Evolutionary conservation across 2,329 filamentous ascomycete species (phyloP).

Genomic region (Alternaria dauci): DNA sequence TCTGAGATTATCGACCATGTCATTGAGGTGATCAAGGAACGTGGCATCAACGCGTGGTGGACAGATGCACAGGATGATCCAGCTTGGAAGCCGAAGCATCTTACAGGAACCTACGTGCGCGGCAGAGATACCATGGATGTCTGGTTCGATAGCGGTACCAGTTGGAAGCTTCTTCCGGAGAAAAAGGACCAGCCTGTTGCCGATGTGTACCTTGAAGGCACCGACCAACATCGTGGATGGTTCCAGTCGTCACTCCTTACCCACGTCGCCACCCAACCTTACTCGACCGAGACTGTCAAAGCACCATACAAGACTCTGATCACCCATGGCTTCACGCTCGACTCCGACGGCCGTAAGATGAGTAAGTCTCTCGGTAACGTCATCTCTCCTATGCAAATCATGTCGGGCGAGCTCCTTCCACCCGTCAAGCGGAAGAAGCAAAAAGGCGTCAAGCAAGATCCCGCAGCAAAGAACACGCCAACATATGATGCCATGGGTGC

Average conservation of each 20-base stretch:
- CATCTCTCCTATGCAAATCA: slow-evolving; percentile 81
- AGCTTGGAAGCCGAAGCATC: slow-evolving; percentile 75
- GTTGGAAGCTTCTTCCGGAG: slow-evolving; percentile 70
- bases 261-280: slow-evolving; percentile 70
- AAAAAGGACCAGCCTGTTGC: slow-evolving; percentile 60
- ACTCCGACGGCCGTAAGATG: slow-evolving; percentile 94
- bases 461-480: slow-evolving; percentile 43
- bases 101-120: slow-evolving; percentile 71
- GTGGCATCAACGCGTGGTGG: slow-evolving; percentile 95
- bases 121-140: slow-evolving; percentile 98
- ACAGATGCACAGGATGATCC: slow-evolving; percentile 78
- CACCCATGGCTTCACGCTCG: slow-evolving; percentile 94
- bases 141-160: slow-evolving; percentile 98
- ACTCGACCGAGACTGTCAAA: slow-evolving; percentile 36
- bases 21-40: slow-evolving; percentile 76
- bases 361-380: slow-evolving; percentile 96
- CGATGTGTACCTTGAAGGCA: slow-evolving; percentile 92
- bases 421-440: slow-evolving; percentile 70
- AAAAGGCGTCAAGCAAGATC: slow-evolving; percentile 48
- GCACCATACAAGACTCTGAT: slow-evolving; percentile 89
- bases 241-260: slow-evolving; percentile 97
- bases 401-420: slow-evolving; percentile 80
- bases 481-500: slow-evolving; percentile 78
- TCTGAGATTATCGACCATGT: slow-evolving; percentile 84
- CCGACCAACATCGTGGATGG: slow-evolving; percentile 97